phyloP scores from a whole-genome alignment of 1,139 yeast species.

The Yamadazyma dushanensis region DNA sequence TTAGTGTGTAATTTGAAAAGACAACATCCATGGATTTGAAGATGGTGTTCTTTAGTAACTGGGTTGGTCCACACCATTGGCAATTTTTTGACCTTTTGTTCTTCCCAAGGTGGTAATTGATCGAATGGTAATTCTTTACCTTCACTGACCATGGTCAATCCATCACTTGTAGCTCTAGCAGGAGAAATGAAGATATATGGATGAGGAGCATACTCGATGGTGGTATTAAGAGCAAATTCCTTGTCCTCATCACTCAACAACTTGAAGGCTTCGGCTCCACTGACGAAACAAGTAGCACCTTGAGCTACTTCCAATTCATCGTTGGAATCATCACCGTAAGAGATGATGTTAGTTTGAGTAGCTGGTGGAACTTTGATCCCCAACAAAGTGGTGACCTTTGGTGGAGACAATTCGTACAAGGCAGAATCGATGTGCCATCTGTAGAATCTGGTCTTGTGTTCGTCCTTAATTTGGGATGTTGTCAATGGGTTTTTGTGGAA shows the following conservation, averaged over 20 bases:
- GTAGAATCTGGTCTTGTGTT: constrained; percentile 74
- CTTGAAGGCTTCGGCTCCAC: constrained; percentile 76
- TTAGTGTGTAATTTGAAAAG: constrained; percentile 64
- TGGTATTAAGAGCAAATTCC: constrained; percentile 69
- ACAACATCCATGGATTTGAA: constrained; percentile 88
- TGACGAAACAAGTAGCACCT: constrained; percentile 86
- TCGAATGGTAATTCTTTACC: constrained; percentile 67
- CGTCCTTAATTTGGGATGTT: constrained; percentile 56
- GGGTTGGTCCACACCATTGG: constrained; percentile 94
- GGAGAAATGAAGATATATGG: constrained; percentile 83
- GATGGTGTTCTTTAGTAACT: constrained; percentile 76
- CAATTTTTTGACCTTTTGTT: constrained; percentile 65
- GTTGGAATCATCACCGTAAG: constrained; percentile 64
- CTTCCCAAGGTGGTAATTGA: constrained; percentile 80
- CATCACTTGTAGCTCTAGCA: constrained; percentile 80
- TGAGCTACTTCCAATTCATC: constrained; percentile 68
- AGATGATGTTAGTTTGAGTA: constrained; percentile 46
- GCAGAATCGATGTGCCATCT: constrained; percentile 96
- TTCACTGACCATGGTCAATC: constrained; percentile 80
- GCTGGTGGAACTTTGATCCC: constrained; percentile 78
- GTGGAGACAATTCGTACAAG: constrained; percentile 80
- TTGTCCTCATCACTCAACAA: constrained; percentile 66
- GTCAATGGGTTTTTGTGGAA: constrained; percentile 71
- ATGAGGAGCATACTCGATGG: constrained; percentile 86
- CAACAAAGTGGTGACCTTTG: constrained; percentile 76